phyloP scores from a whole-genome alignment of 306 rosid species.

The Cyamopsis tetragonoloba region DNA sequence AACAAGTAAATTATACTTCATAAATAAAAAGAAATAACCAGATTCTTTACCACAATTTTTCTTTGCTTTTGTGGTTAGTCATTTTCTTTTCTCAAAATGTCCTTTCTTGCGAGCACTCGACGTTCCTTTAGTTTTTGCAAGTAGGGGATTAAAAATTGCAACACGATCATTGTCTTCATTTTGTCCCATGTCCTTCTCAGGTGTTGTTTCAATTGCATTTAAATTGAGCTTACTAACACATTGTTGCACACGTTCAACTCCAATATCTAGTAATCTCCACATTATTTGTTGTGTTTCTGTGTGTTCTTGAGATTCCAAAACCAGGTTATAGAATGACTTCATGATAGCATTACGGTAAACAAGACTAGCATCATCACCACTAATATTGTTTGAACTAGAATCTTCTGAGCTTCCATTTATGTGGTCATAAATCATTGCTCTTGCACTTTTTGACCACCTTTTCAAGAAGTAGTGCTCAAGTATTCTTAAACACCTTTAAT shows the following conservation, averaged over 20 bases:
- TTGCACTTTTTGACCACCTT: background rate
- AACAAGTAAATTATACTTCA: too few relatives aligned
- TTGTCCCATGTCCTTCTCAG: background rate
- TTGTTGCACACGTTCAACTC: background rate
- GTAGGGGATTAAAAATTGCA: background rate
- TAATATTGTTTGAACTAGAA: background rate
- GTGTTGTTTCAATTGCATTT: background rate
- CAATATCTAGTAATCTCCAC: background rate
- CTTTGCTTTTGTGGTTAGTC: too few relatives aligned
- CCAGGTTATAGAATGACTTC: background rate
- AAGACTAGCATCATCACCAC: background rate
- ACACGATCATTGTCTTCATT: background rate
- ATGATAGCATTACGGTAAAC: background rate
- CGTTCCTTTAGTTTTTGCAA: background rate
- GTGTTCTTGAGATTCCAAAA: background rate
- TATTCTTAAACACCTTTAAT: background rate
- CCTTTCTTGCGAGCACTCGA: background rate
- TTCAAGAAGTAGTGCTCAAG: background rate
- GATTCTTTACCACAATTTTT: too few relatives aligned
- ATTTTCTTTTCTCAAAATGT: background rate
- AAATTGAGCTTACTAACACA: background rate
- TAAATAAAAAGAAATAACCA: too few relatives aligned
- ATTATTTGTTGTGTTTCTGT: background rate
- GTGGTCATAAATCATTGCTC: background rate
- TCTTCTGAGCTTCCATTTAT: background rate